Conservation (phyloP, 176 grass and related monocot genomes). For the Hordeum vulgare region DNA sequence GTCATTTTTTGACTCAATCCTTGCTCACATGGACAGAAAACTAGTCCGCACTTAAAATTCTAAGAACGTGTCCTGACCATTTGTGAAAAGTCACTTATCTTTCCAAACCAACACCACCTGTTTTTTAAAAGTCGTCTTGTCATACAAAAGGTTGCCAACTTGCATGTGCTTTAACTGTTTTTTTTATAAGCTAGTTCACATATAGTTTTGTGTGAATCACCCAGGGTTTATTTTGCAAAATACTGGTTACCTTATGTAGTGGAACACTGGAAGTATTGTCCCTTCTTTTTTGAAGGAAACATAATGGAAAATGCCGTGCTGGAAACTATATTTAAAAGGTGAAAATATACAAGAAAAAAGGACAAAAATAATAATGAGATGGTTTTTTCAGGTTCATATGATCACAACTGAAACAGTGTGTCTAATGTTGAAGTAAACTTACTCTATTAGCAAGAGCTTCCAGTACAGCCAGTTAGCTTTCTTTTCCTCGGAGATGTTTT, state of each 20-base stretch:
- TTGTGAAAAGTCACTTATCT: not conserved
- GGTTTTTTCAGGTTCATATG: not conserved
- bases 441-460: not conserved
- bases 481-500: not conserved
- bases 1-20: not conserved
- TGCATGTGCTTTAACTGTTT: not conserved
- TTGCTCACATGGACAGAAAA: not conserved
- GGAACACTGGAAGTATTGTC: not conserved
- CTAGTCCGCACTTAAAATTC: not conserved
- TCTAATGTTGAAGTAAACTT: not conserved
- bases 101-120: not conserved
- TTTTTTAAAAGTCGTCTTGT: not conserved
- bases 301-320: not conserved
- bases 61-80: not conserved
- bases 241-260: not conserved
- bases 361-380: not conserved
- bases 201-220: not conserved
- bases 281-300: constrained; percentile 1
- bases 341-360: not conserved
- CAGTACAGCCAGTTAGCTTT: not conserved
- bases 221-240: not conserved
- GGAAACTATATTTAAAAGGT: not conserved
- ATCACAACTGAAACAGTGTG: not conserved
- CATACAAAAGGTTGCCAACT: not conserved
- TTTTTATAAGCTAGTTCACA: not conserved